Base-by-base conservation (phyloP, 2,329 filamentous ascomycete genomes). In the Colletotrichum incanum region DNA sequence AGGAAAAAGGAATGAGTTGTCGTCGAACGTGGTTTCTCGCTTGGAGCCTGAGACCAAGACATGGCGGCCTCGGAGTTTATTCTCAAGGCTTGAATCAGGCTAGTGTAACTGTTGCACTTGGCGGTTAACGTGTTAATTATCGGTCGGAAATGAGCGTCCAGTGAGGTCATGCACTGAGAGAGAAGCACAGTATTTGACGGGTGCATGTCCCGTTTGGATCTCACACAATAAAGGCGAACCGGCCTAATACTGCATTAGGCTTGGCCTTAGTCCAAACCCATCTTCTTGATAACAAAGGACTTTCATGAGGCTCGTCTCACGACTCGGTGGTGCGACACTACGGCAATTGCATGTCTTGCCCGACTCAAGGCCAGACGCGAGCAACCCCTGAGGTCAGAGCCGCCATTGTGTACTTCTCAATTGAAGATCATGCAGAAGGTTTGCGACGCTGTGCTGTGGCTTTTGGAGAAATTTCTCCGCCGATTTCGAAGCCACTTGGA, bases 241-340 rank as follows among this genome's bases (percentile, higher is more conserved):
- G 12, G 14, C 7, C 54, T 26, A 9, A 12, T 16, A 41, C 20
- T 18, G 34, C 37, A 39, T n/a, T 23, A 5, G 45, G 34, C 34
- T 28, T 50, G 5, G n/a, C 31, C 43, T 28, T 63, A 20, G 47
- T n/a, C 14, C 20, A 12, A 18, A 3, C 26, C 34, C 14, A 26
- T 12, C 37, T 26, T 26, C 4, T 28, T 14, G 45, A 26, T 34
- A 11, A 52, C 47, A 52, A 41, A 20, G 31, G 5, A 39, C 59
- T 41, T 28, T n/a, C 14, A 28, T 39, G 60, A 52, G 34, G 31
- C 23, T 63, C 60, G 60, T 63, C 60, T 63, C 60, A 63, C 60
- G 60, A 63, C 5, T 20, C 9, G 18, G 16, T 63, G 31, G 60
- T 63, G 60, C 45, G 60, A 52, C 60, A 14, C 45, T 52, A 34